Conservation (phyloP, 306 rosid genomes). For the Gleditsia sinensis region DNA sequence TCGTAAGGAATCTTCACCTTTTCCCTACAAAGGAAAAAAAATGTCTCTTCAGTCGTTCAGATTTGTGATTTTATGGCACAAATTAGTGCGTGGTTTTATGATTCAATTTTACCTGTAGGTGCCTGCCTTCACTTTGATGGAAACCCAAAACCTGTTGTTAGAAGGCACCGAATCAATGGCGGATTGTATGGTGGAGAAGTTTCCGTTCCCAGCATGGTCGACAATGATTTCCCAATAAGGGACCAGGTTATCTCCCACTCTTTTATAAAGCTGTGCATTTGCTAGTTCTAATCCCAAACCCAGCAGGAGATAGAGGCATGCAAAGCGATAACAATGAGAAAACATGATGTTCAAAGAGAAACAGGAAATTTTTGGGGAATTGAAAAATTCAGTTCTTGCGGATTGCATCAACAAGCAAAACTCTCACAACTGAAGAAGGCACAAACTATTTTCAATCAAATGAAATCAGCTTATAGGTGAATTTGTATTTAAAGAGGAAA, state of each 20-base stretch:
- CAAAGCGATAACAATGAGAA: slow-evolving; percentile 14
- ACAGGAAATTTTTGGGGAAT: no score
- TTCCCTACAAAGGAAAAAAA: slow-evolving; percentile 49
- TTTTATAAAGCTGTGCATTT: slow-evolving; percentile 38
- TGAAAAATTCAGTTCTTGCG: no score
- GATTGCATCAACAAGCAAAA: no score
- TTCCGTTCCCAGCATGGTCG: slow-evolving; percentile 50
- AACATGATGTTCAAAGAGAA: slow-evolving; percentile 19
- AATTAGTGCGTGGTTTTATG: no score
- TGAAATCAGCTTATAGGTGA: not conserved
- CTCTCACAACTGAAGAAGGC: not conserved
- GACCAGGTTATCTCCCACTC: slow-evolving; percentile 3
- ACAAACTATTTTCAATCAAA: not conserved
- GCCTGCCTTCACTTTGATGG: slow-evolving; percentile 57
- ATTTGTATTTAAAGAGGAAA: slow-evolving; percentile 5
- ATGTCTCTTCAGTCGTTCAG: not conserved
- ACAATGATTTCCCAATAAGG: slow-evolving; percentile 46
- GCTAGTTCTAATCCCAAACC: slow-evolving; percentile 14
- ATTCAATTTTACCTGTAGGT: slow-evolving; percentile 53
- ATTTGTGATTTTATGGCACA: not conserved
- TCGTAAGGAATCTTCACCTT: slow-evolving; percentile 59
- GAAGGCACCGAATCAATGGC: slow-evolving; percentile 73
- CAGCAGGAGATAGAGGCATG: slow-evolving; percentile 32
- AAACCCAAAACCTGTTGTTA: slow-evolving; percentile 55
- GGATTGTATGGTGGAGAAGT: slow-evolving; percentile 64